These are phyloP conservation scores for Boletus barrowsii DNA, from an alignment of 768 basidiomycete species.

Conservation along the genomic window DNA sequence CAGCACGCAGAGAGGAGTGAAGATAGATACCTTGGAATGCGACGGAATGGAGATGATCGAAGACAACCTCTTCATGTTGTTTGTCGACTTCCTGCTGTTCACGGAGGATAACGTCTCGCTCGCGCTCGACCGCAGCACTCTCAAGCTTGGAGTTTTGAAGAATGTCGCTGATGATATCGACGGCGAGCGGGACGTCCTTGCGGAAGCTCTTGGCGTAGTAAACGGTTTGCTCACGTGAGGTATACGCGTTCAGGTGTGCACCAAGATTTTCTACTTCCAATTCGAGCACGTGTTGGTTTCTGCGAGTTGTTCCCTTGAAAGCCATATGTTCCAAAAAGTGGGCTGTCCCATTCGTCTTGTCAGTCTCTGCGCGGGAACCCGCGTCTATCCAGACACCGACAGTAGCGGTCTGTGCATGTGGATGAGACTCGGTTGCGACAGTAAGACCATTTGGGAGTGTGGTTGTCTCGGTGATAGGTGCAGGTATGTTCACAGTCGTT, in stretches of 20 bases:
- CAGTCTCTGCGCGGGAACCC: conserved; percentile 94
- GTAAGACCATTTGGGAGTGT: conserved; percentile 94
- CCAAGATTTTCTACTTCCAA: conserved; percentile 98
- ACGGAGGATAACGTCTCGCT: conserved; percentile 92
- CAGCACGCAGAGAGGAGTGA: conserved; percentile 1
- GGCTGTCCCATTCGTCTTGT: conserved; percentile 92
- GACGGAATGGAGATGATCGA: conserved; percentile 95
- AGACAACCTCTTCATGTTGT: conserved; percentile 96
- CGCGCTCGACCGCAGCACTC: conserved; percentile 80
- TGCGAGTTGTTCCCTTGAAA: conserved; percentile 90
- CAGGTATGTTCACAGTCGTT: conserved; percentile 60
- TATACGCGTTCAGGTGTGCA: conserved; percentile 97
- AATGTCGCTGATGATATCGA: conserved; percentile 98
- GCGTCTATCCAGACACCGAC: conserved; percentile 99
- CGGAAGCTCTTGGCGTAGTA: conserved; percentile 99
- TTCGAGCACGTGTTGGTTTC: conserved; percentile 87
- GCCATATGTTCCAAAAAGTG: conserved; percentile 99
- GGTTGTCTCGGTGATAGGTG: conserved; percentile 85
- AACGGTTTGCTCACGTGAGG: conserved; percentile 97
- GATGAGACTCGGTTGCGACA: conserved; percentile 87
- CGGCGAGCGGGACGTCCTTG: conserved; percentile 85
- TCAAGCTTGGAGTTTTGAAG: conserved; percentile 97
- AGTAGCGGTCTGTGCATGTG: conserved; percentile 94
- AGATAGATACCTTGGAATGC: conserved; percentile 81
- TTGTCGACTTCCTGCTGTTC: conserved; percentile 99